Conservation (phyloP, 2,329 filamentous ascomycete genomes). For the Aspergillus sp. region DNA sequence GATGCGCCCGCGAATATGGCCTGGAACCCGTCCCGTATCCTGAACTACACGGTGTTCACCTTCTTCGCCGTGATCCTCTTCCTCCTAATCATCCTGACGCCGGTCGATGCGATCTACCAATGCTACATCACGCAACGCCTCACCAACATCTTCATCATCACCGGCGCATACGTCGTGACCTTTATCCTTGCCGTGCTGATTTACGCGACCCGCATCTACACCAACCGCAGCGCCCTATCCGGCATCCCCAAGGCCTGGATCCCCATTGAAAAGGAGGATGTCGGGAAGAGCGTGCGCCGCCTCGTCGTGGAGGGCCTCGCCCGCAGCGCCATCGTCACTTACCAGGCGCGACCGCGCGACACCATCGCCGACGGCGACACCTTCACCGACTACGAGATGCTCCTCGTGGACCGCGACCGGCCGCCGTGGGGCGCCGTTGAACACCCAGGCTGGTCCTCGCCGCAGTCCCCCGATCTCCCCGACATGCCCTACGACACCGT, state of each 20-base stretch:
- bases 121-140: conserved; percentile 63
- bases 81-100: conserved; percentile 73
- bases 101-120: conserved; percentile 76
- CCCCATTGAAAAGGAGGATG: conserved; percentile 80
- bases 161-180: conserved; percentile 71
- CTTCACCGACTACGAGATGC: conserved; percentile 27
- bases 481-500: conserved; percentile 82
- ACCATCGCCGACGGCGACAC: conserved; percentile 37
- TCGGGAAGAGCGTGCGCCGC: conserved; percentile 69
- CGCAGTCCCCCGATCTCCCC: conserved; percentile 68
- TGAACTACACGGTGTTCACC: conserved; percentile 77
- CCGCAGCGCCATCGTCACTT: conserved; percentile 77
- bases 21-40: conserved; percentile 64
- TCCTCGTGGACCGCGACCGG: conserved; percentile 36
- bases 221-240: conserved; percentile 73
- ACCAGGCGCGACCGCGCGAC: conserved; percentile 69
- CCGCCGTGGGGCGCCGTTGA: conserved; percentile 79
- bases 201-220: conserved; percentile 81
- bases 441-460: conserved; percentile 86
- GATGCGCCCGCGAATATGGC: conserved; percentile 28
- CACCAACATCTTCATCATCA: conserved; percentile 81
- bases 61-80: conserved; percentile 71
- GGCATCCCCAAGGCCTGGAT: conserved; percentile 85
- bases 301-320: conserved; percentile 71
- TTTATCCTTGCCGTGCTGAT: conserved; percentile 68